Conservation (phyloP, 1,139 yeast species). For the Sugiyamaella japonica region DNA sequence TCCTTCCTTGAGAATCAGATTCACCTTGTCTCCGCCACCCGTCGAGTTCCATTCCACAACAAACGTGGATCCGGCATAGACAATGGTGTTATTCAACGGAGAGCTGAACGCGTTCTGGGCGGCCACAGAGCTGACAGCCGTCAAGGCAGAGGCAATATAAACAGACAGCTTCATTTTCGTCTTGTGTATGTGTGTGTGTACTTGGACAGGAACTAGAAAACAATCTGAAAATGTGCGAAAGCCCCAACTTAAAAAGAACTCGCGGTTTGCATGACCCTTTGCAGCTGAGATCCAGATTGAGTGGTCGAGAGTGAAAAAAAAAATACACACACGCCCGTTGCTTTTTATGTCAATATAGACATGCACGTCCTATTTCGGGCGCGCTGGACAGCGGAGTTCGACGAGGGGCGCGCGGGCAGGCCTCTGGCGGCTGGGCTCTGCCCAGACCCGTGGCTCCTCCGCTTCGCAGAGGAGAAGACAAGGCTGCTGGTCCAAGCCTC, state of each 20-base stretch:
- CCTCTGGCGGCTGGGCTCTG: constrained; percentile 7
- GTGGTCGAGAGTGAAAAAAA: constrained; percentile 2
- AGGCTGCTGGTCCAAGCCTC: too few species aligned
- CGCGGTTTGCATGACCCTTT: not conserved
- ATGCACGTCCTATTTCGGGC: not conserved
- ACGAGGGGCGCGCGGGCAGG: not conserved
- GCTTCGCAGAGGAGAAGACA: constrained; percentile 1
- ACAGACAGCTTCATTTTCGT: constrained; percentile 15
- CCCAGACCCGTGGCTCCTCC: constrained; percentile 3
- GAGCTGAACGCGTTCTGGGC: constrained; percentile 36
- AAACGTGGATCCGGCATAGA: constrained; percentile 39
- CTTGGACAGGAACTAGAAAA: not conserved
- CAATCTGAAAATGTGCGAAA: not conserved
- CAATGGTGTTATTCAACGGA: constrained; percentile 35
- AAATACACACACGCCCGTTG: not conserved
- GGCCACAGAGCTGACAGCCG: constrained; percentile 22
- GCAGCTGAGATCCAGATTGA: not conserved
- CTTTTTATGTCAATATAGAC: constrained; percentile 3
- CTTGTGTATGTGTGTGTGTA: not conserved
- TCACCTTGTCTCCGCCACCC: constrained; percentile 38
- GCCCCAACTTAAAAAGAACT: constrained; percentile 8
- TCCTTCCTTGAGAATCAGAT: constrained; percentile 40
- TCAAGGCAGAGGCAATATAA: constrained; percentile 22
- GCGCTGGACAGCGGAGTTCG: not conserved
- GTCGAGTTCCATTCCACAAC: constrained; percentile 41